Conservation (phyloP, 768 basidiomycete species). For the Rhodotorula kratochvilovae region DNA sequence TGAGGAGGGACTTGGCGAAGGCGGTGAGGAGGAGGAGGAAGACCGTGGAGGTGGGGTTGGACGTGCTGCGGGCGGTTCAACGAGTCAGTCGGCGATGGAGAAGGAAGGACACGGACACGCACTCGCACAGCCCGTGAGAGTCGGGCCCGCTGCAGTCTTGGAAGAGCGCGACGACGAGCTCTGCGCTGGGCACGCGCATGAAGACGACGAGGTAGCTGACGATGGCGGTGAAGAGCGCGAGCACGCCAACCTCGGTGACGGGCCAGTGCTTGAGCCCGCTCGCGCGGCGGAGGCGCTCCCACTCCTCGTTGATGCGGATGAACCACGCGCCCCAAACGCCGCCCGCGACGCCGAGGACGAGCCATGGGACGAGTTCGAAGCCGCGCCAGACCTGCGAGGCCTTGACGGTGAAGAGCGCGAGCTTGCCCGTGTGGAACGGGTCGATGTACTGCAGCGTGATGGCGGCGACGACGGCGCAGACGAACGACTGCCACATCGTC, state of each 20-base stretch:
- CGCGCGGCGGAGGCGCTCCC: conserved; percentile 74
- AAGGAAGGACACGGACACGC: neutral
- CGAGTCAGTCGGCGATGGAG: neutral
- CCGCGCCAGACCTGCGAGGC: conserved; percentile 78
- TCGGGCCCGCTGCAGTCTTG: conserved; percentile 68
- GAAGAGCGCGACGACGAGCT: conserved; percentile 87
- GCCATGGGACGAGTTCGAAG: conserved; percentile 78
- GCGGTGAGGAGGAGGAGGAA: conserved; percentile 67
- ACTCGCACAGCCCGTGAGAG: conserved; percentile 65
- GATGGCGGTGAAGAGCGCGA: conserved; percentile 63
- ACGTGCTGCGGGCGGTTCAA: conserved; percentile 41
- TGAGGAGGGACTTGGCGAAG: conserved; percentile 72
- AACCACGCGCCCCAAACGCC: conserved; percentile 91
- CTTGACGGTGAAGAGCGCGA: conserved; percentile 85
- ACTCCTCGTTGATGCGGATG: conserved; percentile 82
- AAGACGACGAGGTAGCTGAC: conserved; percentile 84
- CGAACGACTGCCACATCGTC: conserved; percentile 54
- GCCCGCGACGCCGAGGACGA: conserved; percentile 79
- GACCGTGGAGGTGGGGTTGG: conserved; percentile 59
- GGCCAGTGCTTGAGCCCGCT: conserved; percentile 77
- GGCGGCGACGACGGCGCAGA: conserved; percentile 79
- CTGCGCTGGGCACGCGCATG: conserved; percentile 87
- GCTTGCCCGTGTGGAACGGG: conserved; percentile 90
- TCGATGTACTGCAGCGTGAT: conserved; percentile 74
- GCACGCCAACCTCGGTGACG: conserved; percentile 72